A percentile compares a stretch with the other conserved stretches of the same genome.
Conservation (phyloP, 805 yeast species). For the Komagataella pseudopastoris region DNA sequence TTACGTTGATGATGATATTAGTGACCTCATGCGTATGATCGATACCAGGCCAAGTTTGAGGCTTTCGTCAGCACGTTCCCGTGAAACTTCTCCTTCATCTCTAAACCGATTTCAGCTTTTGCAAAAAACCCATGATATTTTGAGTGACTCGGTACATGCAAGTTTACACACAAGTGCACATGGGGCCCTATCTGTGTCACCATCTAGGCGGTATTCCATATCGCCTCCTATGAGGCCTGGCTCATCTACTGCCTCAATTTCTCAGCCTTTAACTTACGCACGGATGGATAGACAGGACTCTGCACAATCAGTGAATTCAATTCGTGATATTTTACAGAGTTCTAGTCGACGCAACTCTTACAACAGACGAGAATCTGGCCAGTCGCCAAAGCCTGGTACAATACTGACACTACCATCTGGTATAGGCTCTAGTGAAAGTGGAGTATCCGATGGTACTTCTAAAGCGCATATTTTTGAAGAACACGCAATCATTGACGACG, state of each 20-base stretch:
- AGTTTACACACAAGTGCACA: conserved; percentile 1
- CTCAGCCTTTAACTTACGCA: conserved; percentile 1
- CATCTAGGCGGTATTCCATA: background rate
- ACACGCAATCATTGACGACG: conserved; percentile 19
- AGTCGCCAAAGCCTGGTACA: background rate
- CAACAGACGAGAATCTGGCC: background rate
- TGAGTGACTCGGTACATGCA: conserved; percentile 7
- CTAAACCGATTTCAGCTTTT: conserved; percentile 6
- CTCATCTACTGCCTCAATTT: conserved; percentile 1
- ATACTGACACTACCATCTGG: background rate
- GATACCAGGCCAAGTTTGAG: conserved; percentile 22
- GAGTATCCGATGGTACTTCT: background rate
- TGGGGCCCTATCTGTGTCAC: background rate
- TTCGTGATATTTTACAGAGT: background rate
- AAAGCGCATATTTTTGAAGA: conserved; percentile 6
- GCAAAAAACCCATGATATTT: conserved; percentile 5
- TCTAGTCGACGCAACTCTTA: background rate
- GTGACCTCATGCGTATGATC: conserved; percentile 18
- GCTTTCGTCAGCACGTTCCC: conserved; percentile 8
- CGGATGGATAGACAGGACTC: background rate
- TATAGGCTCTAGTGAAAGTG: background rate
- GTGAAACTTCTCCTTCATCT: conserved; percentile 3
- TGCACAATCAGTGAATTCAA: background rate
- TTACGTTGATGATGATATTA: conserved; percentile 8
- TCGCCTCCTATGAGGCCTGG: background rate